Conservation (phyloP, 495 filamentous ascomycete genomes). For the Diplogelasinospora grovesii region DNA sequence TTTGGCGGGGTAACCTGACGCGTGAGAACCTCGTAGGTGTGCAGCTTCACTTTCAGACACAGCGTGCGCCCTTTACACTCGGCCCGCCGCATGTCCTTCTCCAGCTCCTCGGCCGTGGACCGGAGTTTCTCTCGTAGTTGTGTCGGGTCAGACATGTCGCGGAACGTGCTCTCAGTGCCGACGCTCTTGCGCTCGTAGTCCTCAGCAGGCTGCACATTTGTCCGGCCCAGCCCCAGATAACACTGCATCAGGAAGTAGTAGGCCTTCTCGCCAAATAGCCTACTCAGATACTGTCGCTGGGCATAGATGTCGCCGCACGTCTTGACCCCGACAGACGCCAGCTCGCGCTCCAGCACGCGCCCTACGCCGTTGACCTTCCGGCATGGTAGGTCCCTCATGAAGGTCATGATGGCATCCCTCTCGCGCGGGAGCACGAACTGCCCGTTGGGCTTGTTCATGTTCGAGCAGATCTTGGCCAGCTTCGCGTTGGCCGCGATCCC, state of each 20-base stretch:
- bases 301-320: conserved; percentile 85
- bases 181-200: conserved; percentile 91
- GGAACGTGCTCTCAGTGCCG: conserved; percentile 88
- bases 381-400: conserved; percentile 75
- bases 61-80: conserved; percentile 86
- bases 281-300: conserved; percentile 60
- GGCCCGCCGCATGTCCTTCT: conserved; percentile 73
- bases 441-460: conserved; percentile 94
- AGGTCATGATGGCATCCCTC: conserved; percentile 65
- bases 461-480: conserved; percentile 90
- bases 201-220: conserved; percentile 77
- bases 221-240: conserved; percentile 84
- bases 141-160: conserved; percentile 62
- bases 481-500: conserved; percentile 91
- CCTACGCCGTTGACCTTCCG: conserved; percentile 93
- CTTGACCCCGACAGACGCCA: conserved; percentile 78
- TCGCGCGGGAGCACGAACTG: conserved; percentile 73
- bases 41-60: conserved; percentile 86
- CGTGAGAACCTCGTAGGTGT: conserved; percentile 87
- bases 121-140: conserved; percentile 73
- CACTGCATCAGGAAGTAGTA: conserved; percentile 79
- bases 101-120: conserved; percentile 75
- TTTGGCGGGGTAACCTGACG: conserved; percentile 70
- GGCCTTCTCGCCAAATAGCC: conserved; percentile 85
- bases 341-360: conserved; percentile 87